These are phyloP conservation scores for Saccharomyces pastorianus DNA, from an alignment of 1,139 yeast genomes.

Conservation along the genomic window DNA sequence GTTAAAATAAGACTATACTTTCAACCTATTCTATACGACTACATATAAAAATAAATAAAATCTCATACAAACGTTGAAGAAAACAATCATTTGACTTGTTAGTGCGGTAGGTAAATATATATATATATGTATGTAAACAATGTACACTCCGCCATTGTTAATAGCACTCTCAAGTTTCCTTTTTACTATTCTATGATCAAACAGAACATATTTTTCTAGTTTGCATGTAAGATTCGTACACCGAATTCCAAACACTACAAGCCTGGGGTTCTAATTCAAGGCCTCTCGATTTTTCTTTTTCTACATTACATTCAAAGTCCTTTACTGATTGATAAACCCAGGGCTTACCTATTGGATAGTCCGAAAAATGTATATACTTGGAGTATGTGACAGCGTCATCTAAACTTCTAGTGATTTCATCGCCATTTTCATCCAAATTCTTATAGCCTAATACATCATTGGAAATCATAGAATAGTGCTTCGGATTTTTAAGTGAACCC, in stretches of 20 bases:
- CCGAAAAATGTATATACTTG: constrained; percentile 30
- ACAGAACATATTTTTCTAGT: constrained; percentile 11
- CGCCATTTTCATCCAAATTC: constrained; percentile 14
- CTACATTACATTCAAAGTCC: constrained; percentile 18
- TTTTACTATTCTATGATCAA: background rate
- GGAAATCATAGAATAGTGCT: constrained; percentile 16
- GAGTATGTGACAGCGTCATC: constrained; percentile 11
- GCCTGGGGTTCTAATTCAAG: constrained; percentile 4
- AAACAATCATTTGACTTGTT: too few species aligned
- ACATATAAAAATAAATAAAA: too few species aligned
- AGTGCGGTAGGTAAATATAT: too few species aligned
- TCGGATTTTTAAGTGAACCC: constrained; percentile 22
- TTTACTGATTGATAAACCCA: constrained; percentile 23
- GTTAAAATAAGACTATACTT: constrained; percentile 6
- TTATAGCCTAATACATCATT: constrained; percentile 27
- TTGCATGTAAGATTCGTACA: constrained; percentile 15
- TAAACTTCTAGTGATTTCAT: constrained; percentile 7
- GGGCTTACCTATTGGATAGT: constrained; percentile 28
- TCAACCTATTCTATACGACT: too few species aligned
- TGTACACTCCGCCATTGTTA: too few species aligned
- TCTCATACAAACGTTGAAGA: too few species aligned
- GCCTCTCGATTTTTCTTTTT: constrained; percentile 4
- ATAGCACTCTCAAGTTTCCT: too few species aligned
- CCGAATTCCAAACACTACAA: constrained; percentile 18
- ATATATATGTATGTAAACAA: background rate